A percentile compares a stretch with the other conserved stretches of the same genome.
phyloP scores from a whole-genome alignment of 2,329 filamentous ascomycete genomes.

The Decorospora gaudefroyi region DNA sequence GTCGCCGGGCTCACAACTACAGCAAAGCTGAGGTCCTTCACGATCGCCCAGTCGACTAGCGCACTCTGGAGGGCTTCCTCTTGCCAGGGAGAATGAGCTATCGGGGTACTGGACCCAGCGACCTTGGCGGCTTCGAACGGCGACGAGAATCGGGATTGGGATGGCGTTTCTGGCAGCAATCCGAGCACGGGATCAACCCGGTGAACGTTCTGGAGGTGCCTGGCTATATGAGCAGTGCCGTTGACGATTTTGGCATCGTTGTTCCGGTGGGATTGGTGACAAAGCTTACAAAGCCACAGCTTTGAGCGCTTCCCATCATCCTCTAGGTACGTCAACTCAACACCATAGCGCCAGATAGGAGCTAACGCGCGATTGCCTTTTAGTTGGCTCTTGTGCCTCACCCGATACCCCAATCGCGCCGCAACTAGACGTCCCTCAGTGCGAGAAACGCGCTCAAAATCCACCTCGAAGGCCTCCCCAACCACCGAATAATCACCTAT shows the following conservation, averaged over 20 bases:
- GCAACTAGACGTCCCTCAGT: neutral
- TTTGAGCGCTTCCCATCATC: neutral
- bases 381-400: neutral
- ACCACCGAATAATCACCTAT: neutral
- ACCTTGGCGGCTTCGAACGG: neutral
- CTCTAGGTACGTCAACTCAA: constrained; percentile 1
- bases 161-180: constrained; percentile 1
- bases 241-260: neutral
- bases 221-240: neutral
- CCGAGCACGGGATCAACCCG: neutral
- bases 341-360: constrained; percentile 1
- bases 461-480: neutral
- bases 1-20: neutral
- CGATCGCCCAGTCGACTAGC: neutral
- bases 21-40: neutral
- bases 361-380: neutral
- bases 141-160: neutral
- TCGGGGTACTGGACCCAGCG: neutral
- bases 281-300: constrained; percentile 1
- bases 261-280: neutral
- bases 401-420: neutral
- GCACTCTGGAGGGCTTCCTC: neutral
- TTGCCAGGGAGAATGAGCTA: neutral
- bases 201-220: neutral
- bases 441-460: neutral